Evolutionary conservation across 2,329 filamentous ascomycete genomes (phyloP).

Genomic region (Pyricularia grisea): DNA sequence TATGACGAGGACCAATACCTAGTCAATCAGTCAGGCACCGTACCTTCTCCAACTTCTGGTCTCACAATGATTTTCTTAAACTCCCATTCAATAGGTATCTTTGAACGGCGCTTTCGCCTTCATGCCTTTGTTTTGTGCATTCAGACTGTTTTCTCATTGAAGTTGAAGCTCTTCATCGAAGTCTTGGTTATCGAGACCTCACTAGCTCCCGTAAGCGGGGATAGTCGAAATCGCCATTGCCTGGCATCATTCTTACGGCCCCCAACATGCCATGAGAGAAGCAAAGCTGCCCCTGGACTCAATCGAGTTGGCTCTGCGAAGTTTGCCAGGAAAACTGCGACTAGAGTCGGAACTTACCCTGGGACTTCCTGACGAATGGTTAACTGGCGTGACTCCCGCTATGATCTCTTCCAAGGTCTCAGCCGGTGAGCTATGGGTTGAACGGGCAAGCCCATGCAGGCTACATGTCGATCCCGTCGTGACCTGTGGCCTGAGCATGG

Average conservation of each 20-base stretch:
- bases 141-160: background rate
- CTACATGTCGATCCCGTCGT: slow-evolving; percentile 20
- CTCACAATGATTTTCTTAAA: background rate
- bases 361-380: background rate
- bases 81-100: background rate
- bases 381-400: background rate
- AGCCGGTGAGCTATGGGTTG: slow-evolving; percentile 1
- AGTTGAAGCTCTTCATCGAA: background rate
- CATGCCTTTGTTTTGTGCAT: no score
- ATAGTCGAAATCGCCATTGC: background rate
- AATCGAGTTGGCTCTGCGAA: slow-evolving; percentile 1
- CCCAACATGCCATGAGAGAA: slow-evolving; percentile 4
- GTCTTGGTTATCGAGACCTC: background rate
- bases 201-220: background rate
- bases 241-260: background rate
- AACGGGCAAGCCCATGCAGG: slow-evolving; percentile 4
- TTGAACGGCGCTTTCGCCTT: background rate
- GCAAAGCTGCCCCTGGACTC: background rate
- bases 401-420: background rate
- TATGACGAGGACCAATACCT: no score
- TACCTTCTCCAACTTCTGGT: background rate
- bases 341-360: background rate
- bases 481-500: slow-evolving; percentile 14
- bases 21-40: no score
- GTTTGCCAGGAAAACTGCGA: background rate